phyloP scores from a whole-genome alignment of 2,329 filamentous ascomycete genomes.

The Acarospora socialis region DNA sequence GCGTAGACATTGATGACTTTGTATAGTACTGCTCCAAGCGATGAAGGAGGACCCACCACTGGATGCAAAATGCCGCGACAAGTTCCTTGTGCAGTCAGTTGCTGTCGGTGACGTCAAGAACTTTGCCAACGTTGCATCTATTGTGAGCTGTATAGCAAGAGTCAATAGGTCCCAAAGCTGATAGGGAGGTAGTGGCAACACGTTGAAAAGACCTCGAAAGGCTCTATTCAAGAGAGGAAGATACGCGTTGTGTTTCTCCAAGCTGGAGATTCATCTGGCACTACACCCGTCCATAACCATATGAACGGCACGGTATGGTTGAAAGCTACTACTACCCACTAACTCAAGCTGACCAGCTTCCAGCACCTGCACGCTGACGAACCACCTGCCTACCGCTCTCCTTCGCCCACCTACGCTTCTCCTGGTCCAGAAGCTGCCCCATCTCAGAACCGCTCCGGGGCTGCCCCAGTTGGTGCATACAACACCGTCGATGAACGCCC shows the following conservation, averaged over 20 bases:
- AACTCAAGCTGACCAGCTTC: conserved; percentile 1
- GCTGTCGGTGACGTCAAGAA: conserved; percentile 72
- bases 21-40: conserved; percentile 76
- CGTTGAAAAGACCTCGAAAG: conserved; percentile 61
- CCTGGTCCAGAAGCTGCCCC: conserved; percentile 32
- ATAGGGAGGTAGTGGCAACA: conserved; percentile 49
- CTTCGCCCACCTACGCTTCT: conserved; percentile 36
- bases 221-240: conserved; percentile 77
- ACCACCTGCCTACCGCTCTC: conserved; percentile 42
- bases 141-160: conserved; percentile 43
- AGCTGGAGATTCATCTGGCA: conserved; percentile 30
- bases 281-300: conserved; percentile 15
- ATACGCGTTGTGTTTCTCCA: conserved; percentile 81
- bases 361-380: conserved; percentile 28
- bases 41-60: conserved; percentile 89
- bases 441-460: conserved; percentile 23
- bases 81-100: conserved; percentile 92
- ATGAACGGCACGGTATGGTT: conserved; percentile 14
- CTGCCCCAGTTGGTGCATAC: conserved; percentile 16
- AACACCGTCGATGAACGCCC: conserved; percentile 14
- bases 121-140: conserved; percentile 61
- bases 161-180: conserved; percentile 15
- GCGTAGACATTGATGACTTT: too few species aligned
- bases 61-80: conserved; percentile 88
- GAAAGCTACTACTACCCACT: conserved; percentile 13